Percentiles rank a stretch among this genome's conserved stretches.
Conservation (phyloP, 305 asterid genomes). For the Vinca major region DNA sequence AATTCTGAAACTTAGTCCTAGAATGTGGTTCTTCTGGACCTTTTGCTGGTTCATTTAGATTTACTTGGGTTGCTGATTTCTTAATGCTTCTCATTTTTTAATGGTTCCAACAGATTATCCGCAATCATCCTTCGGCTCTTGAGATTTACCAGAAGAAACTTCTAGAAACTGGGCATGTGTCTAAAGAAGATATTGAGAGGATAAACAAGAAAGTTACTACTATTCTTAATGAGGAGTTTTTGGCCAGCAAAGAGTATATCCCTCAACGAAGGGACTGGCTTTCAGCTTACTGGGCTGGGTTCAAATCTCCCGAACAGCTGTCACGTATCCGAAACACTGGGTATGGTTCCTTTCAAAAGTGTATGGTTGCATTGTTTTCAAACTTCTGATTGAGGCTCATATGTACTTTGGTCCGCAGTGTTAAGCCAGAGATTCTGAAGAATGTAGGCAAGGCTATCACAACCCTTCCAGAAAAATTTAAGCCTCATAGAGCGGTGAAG, state of each 20-base stretch:
- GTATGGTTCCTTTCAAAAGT: conserved; percentile 28
- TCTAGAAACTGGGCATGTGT: conserved; percentile 56
- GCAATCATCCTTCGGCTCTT: conserved; percentile 75
- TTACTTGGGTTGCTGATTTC: background rate
- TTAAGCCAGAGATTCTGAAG: conserved; percentile 81
- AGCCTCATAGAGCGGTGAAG: conserved; percentile 78
- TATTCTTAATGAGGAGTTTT: conserved; percentile 87
- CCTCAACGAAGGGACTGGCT: conserved; percentile 94
- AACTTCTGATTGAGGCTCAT: conserved; percentile 12
- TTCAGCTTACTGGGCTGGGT: conserved; percentile 86
- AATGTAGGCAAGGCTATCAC: conserved; percentile 87
- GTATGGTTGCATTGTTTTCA: conserved; percentile 4
- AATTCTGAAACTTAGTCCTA: background rate
- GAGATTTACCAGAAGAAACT: conserved; percentile 77
- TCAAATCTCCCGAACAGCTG: conserved; percentile 87
- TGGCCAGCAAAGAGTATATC: conserved; percentile 83
- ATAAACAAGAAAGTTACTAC: conserved; percentile 54
- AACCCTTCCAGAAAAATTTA: conserved; percentile 63
- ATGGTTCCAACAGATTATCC: conserved; percentile 40
- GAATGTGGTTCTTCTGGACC: background rate
- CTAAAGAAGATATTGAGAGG: conserved; percentile 61
- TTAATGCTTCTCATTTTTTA: conserved; percentile 18
- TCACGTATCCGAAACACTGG: conserved; percentile 84
- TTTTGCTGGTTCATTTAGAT: background rate
- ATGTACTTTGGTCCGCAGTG: conserved; percentile 39